Base-by-base conservation (phyloP, 2,329 filamentous ascomycete genomes). In the Hypoxylon sp. region DNA sequence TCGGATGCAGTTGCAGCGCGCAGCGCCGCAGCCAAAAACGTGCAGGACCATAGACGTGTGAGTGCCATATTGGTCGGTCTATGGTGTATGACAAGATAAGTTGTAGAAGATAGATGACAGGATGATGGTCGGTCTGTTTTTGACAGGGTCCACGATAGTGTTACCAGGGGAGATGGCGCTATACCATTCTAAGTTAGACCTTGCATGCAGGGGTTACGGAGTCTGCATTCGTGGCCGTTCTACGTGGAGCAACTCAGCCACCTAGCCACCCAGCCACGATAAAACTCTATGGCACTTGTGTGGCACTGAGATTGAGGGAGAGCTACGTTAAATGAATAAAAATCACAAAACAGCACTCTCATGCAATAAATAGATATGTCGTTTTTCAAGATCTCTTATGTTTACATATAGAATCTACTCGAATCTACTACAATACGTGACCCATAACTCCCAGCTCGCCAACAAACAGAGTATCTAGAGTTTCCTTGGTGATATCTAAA, bases 1-100 rank as follows among this genome's bases (percentile, higher is more conserved):
- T 75, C 73, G 34, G 74, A 65, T 14, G 71, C 69, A n/a, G 71
- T 52, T 23, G 63, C 70, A 46, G 60, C 63, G 49, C 67, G 60
- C 52, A 74, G 65, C 48, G 52, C 62, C 19, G 65, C 68, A 28
- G 67, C 50, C 6, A 68, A 55, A 3, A 67, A 25, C 13, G 34
- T 50, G 28, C 38, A 49, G 23, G 56, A 23, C 62, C 57, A 64
- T 46, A 25, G 49, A 38, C 13, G 23, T 53, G 38, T 25, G 34
- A 36, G 17, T 45, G 63, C 41, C 68, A 71, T 71, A 32, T 38
- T 65, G 19, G 11, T 63, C n/a, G 34, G 10, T 38, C 48, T 61
- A 6, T 41, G 23, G 19, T 19, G 14, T n/a, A 55, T 63, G 13
- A 13, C 9, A 30, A n/a, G 28, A 48, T 25, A 45, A 51, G 30